These are phyloP conservation scores for Entrophospora sp. DNA, from an alignment of 192 early-diverging fungal species.

Conservation along the genomic window DNA sequence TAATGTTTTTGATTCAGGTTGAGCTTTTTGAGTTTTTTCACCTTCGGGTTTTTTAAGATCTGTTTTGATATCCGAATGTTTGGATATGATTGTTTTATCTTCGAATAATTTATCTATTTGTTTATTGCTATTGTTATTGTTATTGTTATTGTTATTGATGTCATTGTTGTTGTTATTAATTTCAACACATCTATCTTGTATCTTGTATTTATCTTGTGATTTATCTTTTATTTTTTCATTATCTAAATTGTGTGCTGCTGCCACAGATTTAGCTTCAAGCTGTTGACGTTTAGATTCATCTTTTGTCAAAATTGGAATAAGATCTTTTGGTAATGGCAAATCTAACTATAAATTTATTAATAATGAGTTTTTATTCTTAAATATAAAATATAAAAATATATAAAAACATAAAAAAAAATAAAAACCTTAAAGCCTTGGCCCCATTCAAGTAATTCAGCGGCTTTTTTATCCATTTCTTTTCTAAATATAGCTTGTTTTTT, in stretches of 20 bases:
- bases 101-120: conserved; percentile 19
- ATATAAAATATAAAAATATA: too few relatives aligned
- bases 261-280: neutral
- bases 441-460: conserved; percentile 76
- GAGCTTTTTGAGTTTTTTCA: conserved; percentile 8
- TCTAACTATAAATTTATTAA: conserved; percentile 50
- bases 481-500: conserved; percentile 64
- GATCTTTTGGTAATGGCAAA: conserved; percentile 72
- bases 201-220: conserved; percentile 9
- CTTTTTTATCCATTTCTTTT: conserved; percentile 60
- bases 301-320: conserved; percentile 65
- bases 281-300: conserved; percentile 25
- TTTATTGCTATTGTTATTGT: too few relatives aligned
- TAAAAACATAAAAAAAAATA: too few relatives aligned
- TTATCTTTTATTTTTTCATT: too few relatives aligned
- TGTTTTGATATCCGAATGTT: conserved; percentile 3
- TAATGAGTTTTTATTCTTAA: too few relatives aligned
- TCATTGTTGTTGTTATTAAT: neutral
- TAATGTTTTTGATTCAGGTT: too few relatives aligned
- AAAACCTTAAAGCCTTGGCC: conserved; percentile 62
- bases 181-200: neutral
- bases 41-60: conserved; percentile 4
- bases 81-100: neutral
- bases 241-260: too few relatives aligned
- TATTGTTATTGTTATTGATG: neutral